These are phyloP conservation scores for Fusarium sp. DNA, from an alignment of 2,329 filamentous ascomycete genomes.

Conservation along the genomic window DNA sequence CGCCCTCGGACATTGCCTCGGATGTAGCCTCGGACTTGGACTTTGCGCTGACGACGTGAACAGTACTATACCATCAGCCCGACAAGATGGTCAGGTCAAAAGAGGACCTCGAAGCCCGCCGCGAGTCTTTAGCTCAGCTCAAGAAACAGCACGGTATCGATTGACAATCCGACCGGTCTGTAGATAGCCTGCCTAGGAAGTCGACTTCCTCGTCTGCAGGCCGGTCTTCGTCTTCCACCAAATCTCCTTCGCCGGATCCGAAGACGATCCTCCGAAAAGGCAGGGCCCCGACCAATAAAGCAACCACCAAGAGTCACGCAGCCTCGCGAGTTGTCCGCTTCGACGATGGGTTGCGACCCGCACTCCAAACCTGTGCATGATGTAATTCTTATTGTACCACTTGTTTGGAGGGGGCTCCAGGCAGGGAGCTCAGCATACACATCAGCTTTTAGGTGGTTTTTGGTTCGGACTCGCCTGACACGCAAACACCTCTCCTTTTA, in stretches of 20 bases:
- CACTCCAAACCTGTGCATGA: slow-evolving; percentile 55
- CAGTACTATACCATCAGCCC: slow-evolving; percentile 74
- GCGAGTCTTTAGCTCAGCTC: slow-evolving; percentile 97
- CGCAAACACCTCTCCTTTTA: slow-evolving; percentile 38
- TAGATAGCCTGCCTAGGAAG: slow-evolving; percentile 61
- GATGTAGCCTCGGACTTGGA: background rate
- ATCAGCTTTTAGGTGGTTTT: slow-evolving; percentile 40
- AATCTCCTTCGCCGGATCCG: slow-evolving; percentile 53
- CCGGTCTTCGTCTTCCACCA: slow-evolving; percentile 67
- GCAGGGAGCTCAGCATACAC: slow-evolving; percentile 25
- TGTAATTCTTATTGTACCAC: slow-evolving; percentile 38
- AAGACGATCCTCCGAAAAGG: slow-evolving; percentile 60
- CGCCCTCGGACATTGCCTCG: slow-evolving; percentile 6
- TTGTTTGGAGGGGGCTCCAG: slow-evolving; percentile 34
- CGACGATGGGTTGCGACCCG: slow-evolving; percentile 53
- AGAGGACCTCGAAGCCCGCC: slow-evolving; percentile 92
- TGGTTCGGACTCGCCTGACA: slow-evolving; percentile 43
- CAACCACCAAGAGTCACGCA: slow-evolving; percentile 51
- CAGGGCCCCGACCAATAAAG: slow-evolving; percentile 51
- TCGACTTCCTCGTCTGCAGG: slow-evolving; percentile 65
- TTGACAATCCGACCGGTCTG: slow-evolving; percentile 85
- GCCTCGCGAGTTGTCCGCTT: slow-evolving; percentile 57
- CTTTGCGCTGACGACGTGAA: slow-evolving; percentile 22
- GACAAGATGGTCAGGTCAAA: slow-evolving; percentile 82
- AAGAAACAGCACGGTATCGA: slow-evolving; percentile 99